Conservation (phyloP, 2,329 filamentous ascomycete species). For the Albophoma yamanashiensis region DNA sequence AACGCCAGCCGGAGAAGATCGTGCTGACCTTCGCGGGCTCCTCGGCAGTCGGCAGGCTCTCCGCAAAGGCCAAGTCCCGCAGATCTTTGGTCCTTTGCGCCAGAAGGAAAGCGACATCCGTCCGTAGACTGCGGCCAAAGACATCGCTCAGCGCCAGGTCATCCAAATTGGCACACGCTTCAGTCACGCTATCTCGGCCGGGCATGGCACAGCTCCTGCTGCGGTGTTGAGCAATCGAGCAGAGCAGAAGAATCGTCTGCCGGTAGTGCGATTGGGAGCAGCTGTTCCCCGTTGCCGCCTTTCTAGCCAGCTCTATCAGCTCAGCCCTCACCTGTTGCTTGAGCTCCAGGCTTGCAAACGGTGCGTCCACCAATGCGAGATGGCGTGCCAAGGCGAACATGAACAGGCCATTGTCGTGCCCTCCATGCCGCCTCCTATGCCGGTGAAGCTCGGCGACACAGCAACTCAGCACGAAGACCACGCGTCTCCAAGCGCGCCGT, state of each 20-base stretch:
- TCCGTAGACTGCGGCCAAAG: constrained; percentile 26
- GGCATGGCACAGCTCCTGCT: constrained; percentile 28
- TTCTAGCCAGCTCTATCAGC: constrained; percentile 8
- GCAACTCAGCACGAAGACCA: constrained; percentile 15
- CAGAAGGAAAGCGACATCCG: constrained; percentile 38
- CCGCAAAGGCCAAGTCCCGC: constrained; percentile 42
- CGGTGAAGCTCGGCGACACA: constrained; percentile 9
- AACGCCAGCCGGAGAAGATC: constrained; percentile 25
- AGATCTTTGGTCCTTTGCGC: constrained; percentile 42
- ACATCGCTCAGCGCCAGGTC: constrained; percentile 18
- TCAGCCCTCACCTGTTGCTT: constrained; percentile 11
- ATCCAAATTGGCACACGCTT: constrained; percentile 30
- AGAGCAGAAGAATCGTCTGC: constrained; percentile 26
- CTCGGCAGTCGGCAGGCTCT: constrained; percentile 22
- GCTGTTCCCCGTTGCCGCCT: constrained; percentile 1
- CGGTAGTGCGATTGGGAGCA: constrained; percentile 12
- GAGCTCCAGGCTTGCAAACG: constrained; percentile 1
- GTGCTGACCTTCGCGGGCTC: constrained; percentile 6
- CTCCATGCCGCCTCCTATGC: not conserved
- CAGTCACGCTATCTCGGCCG: constrained; percentile 23
- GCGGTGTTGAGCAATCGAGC: constrained; percentile 35
- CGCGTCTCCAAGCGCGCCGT: constrained; percentile 10
- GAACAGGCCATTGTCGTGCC: constrained; percentile 9
- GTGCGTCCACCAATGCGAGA: constrained; percentile 11
- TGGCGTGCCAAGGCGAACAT: constrained; percentile 15